Evolutionary conservation across 2,329 filamentous ascomycete genomes (phyloP).

Genomic region (Aspergillus unguis): DNA sequence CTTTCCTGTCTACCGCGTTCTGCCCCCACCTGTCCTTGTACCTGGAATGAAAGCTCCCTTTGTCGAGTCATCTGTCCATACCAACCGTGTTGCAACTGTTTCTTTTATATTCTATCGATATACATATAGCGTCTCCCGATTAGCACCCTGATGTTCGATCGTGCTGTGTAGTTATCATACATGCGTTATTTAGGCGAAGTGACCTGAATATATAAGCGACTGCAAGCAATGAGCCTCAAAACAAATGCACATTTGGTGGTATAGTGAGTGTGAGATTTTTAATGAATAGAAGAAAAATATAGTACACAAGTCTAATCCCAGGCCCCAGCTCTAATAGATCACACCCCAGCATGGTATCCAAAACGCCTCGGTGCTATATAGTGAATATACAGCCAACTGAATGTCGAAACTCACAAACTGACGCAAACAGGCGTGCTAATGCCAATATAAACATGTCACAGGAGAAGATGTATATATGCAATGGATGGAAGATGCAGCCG

Average conservation of each 20-base stretch:
- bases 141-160: background rate
- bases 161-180: conserved; percentile 3
- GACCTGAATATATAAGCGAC: too few relatives aligned
- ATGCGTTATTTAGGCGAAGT: background rate
- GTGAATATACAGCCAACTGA: background rate
- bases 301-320: background rate
- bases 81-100: conserved; percentile 14
- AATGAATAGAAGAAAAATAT: background rate
- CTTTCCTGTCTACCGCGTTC: background rate
- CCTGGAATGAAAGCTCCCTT: conserved; percentile 11
- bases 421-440: background rate
- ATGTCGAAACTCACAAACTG: background rate
- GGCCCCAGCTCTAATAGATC: background rate
- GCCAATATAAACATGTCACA: too few relatives aligned
- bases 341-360: background rate
- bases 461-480: background rate
- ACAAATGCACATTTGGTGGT: background rate
- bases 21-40: background rate
- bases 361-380: background rate
- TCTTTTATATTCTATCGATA: conserved; percentile 11
- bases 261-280: background rate
- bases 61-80: conserved; percentile 14
- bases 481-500: background rate
- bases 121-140: conserved; percentile 10
- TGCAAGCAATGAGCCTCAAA: too few relatives aligned